Evolutionary conservation across 768 basidiomycete species (phyloP), one percentile per base, ranked within the genome.

Genomic region (Trametes cinnabarina): DNA sequence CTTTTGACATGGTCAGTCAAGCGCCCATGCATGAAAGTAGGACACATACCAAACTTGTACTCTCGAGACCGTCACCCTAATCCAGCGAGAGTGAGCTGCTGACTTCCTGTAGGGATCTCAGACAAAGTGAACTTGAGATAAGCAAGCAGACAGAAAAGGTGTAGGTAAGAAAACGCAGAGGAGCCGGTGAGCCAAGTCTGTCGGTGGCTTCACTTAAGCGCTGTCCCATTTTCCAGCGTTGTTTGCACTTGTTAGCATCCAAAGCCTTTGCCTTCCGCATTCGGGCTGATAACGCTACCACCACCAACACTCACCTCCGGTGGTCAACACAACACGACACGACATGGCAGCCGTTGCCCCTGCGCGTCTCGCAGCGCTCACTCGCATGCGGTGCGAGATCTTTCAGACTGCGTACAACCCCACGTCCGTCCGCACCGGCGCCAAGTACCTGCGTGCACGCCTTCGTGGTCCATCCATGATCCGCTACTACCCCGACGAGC

Each of bases 361-460:
- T 20, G 74, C 80, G 35, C 82, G 84, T 50, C 71, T 91, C n/a
- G 74, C 77, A 14, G 76, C 81, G n/a, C 77, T 94, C 61, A 80
- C 72, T 1, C 79, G 82, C 47, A 76, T 90, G 5, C 87, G 86
- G 42, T 87, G 84, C 69, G 69, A 78, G 40, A 82, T 98, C 51
- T 96, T 98, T 68, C 84, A 93, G 68, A 96, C 92, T 9, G 78
- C 88, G 3, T 93, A 90, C 74, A 98, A 98, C 73, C 95, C 95
- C 0, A 80, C 80, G 2, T 82, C 82, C 25, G 69, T 84, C 14
- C 86, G 95, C 17, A 94, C 90, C 0, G 96, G 96, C 17, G 88
- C 93, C 25, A 98, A 98, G 75, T 94, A 96, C 75, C 84, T 98
- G 44, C 85, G 88, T 19, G 79, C 82, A 14, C 80, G 88, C 17